Percentiles rank a stretch among this genome's conserved stretches.
These are phyloP conservation scores for Elaeagnus macrophylla DNA, from an alignment of 306 rosid species.

Conservation along the genomic window DNA sequence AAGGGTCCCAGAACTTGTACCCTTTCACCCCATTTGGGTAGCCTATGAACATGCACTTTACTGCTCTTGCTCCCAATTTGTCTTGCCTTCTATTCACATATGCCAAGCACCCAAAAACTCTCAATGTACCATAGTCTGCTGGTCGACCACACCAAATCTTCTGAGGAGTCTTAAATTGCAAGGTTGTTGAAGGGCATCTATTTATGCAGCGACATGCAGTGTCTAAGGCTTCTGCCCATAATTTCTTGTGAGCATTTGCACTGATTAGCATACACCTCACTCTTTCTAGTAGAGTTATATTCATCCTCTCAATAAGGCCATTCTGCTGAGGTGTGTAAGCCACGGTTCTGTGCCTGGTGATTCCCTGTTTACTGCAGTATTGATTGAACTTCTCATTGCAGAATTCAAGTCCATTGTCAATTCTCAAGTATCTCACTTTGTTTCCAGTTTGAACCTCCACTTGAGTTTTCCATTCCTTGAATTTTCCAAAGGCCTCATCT, in stretches of 20 bases:
- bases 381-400: not conserved
- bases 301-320: no score
- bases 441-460: not conserved
- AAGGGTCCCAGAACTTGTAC: no score
- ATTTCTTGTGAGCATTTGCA: no score
- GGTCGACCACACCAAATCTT: not conserved
- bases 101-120: no score
- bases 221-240: not conserved
- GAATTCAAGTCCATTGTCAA: not conserved
- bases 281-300: no score
- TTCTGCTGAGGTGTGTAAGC: not conserved
- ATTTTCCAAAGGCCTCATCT: no score
- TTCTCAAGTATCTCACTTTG: not conserved
- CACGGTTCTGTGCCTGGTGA: not conserved
- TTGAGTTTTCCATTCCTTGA: not conserved
- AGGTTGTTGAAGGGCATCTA: not conserved
- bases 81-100: no score
- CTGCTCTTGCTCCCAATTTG: no score
- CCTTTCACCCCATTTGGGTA: no score
- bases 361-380: not conserved
- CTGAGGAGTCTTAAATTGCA: not conserved
- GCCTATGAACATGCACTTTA: no score
- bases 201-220: not conserved
- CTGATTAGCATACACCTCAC: no score
- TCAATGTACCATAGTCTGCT: no score